Evolutionary conservation across 2,329 filamentous ascomycete genomes (phyloP), one percentile per base, ranked within the genome.

Genomic region (Hypoxylon sp.): DNA sequence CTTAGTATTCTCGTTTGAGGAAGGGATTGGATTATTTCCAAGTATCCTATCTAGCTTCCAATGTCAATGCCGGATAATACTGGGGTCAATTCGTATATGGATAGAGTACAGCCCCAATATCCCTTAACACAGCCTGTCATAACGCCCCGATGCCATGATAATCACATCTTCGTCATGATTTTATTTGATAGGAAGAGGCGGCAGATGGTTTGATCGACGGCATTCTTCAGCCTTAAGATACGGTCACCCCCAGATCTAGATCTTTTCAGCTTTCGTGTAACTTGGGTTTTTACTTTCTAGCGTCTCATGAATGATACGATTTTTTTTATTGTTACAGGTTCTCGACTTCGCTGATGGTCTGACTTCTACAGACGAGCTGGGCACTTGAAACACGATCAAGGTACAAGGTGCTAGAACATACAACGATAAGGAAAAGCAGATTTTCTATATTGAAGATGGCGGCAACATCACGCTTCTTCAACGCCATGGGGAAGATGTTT

Each of bases 81-180:
- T n/a, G 14, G 34, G 34, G 13, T 6, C 38, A 21, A 11, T 57
- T 46, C n/a, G 28, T 21, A 14, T 46, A 14, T 43, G 25, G 14
- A 56, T 25, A 46, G 41, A 28, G 28, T 25, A 28, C 46, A 50
- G 46, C 25, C 46, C 25, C 21, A 14, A 25, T 25, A 25, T 30
- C 28, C 28, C 28, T 30, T 30, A 11, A 46, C 11, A 13, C 19
- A 46, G 43, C n/a, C 46, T 50, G 30, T 32, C 13, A 32, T 25
- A n/a, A n/a, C 19, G 43, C 28, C 28, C 14, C 19, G 43, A 21
- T 10, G 45, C 34, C 25, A 51, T 48, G 45, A 45, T 57, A 13
- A 34, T 49, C 32, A 30, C 25, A 30, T 17, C 14, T 9, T 32
- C 14, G 17, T 17, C 19, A 21, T 9, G 9, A 6, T 23, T 5